Evolutionary conservation across 2,329 filamentous ascomycete genomes (phyloP).

Genomic region (Talaromyces sp.): DNA sequence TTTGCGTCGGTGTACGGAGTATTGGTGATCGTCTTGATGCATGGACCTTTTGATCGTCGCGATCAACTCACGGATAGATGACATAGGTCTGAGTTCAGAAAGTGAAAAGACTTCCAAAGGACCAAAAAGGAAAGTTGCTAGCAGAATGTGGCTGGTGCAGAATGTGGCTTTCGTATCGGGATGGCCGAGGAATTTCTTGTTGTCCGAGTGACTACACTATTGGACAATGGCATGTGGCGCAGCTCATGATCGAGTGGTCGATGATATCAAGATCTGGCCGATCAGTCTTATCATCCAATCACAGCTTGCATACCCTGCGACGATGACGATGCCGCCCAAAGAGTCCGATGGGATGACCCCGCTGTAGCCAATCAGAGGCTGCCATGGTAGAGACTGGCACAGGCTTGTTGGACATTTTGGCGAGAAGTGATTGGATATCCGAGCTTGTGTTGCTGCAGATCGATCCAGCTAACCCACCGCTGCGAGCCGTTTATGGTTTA

Average conservation of each 20-base stretch:
- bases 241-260: no score
- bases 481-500: neutral
- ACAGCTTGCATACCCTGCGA: neutral
- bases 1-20: no score
- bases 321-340: neutral
- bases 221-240: no score
- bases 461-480: neutral
- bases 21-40: no score
- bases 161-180: neutral
- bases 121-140: no score
- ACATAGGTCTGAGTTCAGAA: neutral
- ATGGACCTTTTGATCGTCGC: neutral
- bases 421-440: neutral
- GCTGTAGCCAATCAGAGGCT: neutral
- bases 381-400: neutral
- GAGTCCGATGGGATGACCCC: neutral
- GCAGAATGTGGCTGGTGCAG: neutral
- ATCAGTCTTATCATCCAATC: neutral
- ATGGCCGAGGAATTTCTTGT: neutral
- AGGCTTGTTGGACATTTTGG: neutral
- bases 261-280: conserved; percentile 10
- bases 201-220: neutral
- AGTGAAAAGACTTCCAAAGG: no score
- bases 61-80: no score
- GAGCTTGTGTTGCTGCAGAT: neutral